These are phyloP conservation scores for Aspergillus novoparasiticus DNA, from an alignment of 2,329 filamentous ascomycete species.

Conservation along the genomic window DNA sequence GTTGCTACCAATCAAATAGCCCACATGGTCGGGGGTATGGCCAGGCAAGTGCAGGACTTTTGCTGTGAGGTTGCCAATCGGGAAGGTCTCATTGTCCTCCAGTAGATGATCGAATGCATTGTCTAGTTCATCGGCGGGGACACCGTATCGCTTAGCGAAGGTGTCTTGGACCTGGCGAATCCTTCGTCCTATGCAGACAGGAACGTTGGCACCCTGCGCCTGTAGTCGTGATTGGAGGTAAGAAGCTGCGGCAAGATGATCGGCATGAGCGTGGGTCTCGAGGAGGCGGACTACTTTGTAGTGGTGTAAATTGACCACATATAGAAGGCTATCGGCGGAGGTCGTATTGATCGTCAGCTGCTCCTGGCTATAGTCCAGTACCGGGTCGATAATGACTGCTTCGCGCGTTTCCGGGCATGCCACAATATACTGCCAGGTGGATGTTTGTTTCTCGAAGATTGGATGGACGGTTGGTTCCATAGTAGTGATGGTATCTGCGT, in stretches of 20 bases:
- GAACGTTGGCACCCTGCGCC: constrained; percentile 31
- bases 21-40: constrained; percentile 63
- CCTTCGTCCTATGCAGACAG: constrained; percentile 60
- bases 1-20: constrained; percentile 55
- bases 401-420: constrained; percentile 51
- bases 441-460: constrained; percentile 47
- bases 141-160: constrained; percentile 54
- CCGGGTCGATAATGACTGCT: constrained; percentile 62
- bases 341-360: constrained; percentile 47
- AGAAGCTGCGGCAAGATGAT: constrained; percentile 59
- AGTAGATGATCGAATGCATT: constrained; percentile 57
- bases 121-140: constrained; percentile 47
- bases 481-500: not conserved
- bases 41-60: constrained; percentile 60
- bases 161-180: constrained; percentile 55
- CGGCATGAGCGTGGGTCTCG: constrained; percentile 64
- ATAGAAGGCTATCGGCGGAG: constrained; percentile 55
- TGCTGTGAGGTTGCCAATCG: constrained; percentile 51
- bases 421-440: constrained; percentile 64
- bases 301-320: constrained; percentile 41
- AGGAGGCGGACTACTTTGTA: constrained; percentile 56
- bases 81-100: constrained; percentile 57
- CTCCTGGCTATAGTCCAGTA: constrained; percentile 56
- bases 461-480: constrained; percentile 42
- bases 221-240: constrained; percentile 55